Evolutionary conservation across 2,329 filamentous ascomycete species (phyloP).

Genomic region (Pseudogymnoascus sp.): DNA sequence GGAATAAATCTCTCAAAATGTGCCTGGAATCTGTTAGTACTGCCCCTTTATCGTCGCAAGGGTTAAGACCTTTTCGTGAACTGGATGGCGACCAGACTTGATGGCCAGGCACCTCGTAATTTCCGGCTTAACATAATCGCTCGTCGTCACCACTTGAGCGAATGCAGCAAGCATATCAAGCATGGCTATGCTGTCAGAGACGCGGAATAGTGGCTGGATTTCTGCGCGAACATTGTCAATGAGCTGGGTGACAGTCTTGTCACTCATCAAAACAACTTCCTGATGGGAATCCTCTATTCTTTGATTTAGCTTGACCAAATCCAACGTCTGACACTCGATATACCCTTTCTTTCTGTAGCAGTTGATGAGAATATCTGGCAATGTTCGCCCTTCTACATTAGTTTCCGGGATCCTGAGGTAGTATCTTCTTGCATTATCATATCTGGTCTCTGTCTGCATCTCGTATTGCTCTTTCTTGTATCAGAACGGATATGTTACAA

Average conservation of each 20-base stretch:
- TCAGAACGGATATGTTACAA: conserved; percentile 8
- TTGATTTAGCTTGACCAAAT: conserved; percentile 71
- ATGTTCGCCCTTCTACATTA: conserved; percentile 50
- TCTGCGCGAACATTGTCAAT: conserved; percentile 63
- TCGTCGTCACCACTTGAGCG: conserved; percentile 60
- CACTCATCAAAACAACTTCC: conserved; percentile 76
- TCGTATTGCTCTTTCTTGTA: conserved; percentile 33
- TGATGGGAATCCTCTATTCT: conserved; percentile 73
- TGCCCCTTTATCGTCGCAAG: not conserved
- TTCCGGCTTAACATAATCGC: conserved; percentile 57
- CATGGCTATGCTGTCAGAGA: conserved; percentile 78
- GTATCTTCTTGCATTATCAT: conserved; percentile 69
- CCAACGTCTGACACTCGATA: conserved; percentile 80
- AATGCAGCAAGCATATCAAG: conserved; percentile 81
- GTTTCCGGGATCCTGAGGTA: conserved; percentile 59
- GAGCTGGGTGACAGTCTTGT: conserved; percentile 64
- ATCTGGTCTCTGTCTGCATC: conserved; percentile 60
- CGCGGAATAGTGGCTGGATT: conserved; percentile 66
- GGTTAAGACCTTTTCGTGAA: conserved; percentile 51
- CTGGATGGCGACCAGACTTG: conserved; percentile 59
- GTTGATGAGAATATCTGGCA: conserved; percentile 73
- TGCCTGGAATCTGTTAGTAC: conserved; percentile 33
- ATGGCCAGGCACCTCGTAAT: conserved; percentile 56
- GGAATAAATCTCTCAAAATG: conserved; percentile 65
- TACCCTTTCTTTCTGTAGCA: conserved; percentile 60